Conservation (phyloP, 768 basidiomycete genomes). For the Pseudohyphozyma bogoriensis region DNA sequence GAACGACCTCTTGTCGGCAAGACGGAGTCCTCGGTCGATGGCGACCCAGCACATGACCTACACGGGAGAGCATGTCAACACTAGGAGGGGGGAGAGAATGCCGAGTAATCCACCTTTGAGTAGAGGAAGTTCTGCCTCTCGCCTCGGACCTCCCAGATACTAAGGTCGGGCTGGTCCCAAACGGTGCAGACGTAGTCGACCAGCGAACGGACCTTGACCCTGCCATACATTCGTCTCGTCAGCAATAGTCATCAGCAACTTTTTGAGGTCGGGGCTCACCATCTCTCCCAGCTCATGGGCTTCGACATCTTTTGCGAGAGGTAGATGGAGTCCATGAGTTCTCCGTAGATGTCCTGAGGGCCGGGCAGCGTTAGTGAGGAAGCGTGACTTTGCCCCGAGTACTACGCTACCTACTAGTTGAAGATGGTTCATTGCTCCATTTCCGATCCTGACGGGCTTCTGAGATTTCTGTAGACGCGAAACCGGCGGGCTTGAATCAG, state of each 20-base stretch:
- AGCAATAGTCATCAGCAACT: background rate
- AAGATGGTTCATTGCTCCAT: conserved; percentile 87
- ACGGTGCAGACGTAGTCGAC: conserved; percentile 49
- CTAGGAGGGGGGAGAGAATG: background rate
- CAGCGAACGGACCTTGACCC: conserved; percentile 33
- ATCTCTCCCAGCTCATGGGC: conserved; percentile 29
- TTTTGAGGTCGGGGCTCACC: background rate
- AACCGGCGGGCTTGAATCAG: too few relatives aligned
- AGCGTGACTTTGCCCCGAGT: background rate
- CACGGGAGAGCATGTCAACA: background rate
- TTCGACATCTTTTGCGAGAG: conserved; percentile 68
- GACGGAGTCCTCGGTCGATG: conserved; percentile 82
- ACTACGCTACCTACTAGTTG: conserved; percentile 55
- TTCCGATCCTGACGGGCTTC: conserved; percentile 57
- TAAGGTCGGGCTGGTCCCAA: conserved; percentile 69
- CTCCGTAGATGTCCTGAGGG: conserved; percentile 83
- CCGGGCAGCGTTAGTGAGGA: too few relatives aligned
- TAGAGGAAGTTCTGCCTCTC: conserved; percentile 37
- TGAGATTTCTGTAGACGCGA: conserved; percentile 3
- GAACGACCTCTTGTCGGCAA: conserved; percentile 88
- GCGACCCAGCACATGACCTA: conserved; percentile 91
- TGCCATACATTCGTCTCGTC: too few relatives aligned
- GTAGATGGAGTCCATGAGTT: conserved; percentile 90
- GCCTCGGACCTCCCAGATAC: conserved; percentile 88
- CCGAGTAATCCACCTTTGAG: conserved; percentile 2